Conservation (phyloP, 2,329 filamentous ascomycete species). For the Blastomyces emzantsi region DNA sequence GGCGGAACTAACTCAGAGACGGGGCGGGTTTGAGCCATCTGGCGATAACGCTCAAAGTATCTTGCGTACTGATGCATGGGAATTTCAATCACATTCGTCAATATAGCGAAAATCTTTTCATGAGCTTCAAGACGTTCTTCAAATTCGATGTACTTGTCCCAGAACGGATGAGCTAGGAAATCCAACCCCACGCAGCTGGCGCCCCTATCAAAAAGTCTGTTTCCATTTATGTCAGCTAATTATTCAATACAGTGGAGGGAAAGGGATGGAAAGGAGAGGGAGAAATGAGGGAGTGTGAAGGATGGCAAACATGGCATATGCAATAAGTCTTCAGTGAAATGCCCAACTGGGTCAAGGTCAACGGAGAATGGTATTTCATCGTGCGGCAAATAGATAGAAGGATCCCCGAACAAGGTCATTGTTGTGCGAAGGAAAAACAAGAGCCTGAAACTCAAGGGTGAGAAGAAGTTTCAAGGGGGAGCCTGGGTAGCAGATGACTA, state of each 20-base stretch:
- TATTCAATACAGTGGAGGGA: constrained; percentile 13
- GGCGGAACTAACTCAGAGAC: constrained; percentile 61
- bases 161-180: constrained; percentile 90
- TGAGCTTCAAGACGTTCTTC: constrained; percentile 81
- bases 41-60: constrained; percentile 86
- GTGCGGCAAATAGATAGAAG: constrained; percentile 27
- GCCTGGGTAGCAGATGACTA: constrained; percentile 49
- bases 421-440: constrained; percentile 35
- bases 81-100: constrained; percentile 73
- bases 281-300: constrained; percentile 26
- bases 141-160: constrained; percentile 98
- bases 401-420: constrained; percentile 27
- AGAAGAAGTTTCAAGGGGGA: constrained; percentile 40
- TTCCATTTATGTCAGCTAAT: constrained; percentile 32
- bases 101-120: constrained; percentile 76
- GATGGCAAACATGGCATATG: constrained; percentile 42
- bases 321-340: constrained; percentile 29
- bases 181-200: constrained; percentile 79
- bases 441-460: constrained; percentile 45
- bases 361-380: constrained; percentile 30
- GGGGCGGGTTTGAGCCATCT: constrained; percentile 63
- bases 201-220: constrained; percentile 85
- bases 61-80: constrained; percentile 93
- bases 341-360: constrained; percentile 30
- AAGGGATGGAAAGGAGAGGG: constrained; percentile 25